Base-by-base conservation (phyloP, 202 grass and related monocot species). In the Panicum hallii region DNA sequence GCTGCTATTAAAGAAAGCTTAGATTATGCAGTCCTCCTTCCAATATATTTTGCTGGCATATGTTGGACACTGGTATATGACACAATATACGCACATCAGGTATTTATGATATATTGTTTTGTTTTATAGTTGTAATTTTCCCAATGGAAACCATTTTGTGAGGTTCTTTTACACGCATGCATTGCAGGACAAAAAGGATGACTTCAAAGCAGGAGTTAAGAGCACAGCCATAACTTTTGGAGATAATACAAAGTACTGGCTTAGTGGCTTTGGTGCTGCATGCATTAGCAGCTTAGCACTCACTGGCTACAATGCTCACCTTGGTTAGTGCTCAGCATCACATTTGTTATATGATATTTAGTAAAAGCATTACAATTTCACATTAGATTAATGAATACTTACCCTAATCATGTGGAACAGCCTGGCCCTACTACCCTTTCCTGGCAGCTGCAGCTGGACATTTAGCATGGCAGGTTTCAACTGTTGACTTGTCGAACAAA, bases 51-150 rank as follows among this genome's bases (percentile, higher is more conserved):
- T n/a, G 85, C 91, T 61, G 83, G 88, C 19, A 79, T 97, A 77
- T 94, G 82, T 82, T 97, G 91, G 91, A 87, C 91, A 57, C 66
- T 94, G 44, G 88, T 97, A 32, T 97, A 90, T 60, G 90, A 92
- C 54, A 94, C 91, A 20, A 97, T 94, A 82, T 94, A 97, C 61
- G 94, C 91, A 70, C 90, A 96, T 82, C 94, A 97, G 91, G 94
- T 73, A 52, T 17, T 36, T 36, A 19, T 11, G 26, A 32, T 32
- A 19, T 54, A 0, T 16, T 79, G 50, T 20, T 69, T 53, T 16
- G 6, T 43, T 43, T 43, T 17, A 40, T 62, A 72, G 11, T 71
- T 70, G 8, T 81, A 8, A 10, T 67, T 47, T 11, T 47, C 45
- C 10, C 10, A 47, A 12, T 11, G 8, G 50, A 42, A 30, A 57